phyloP scores from a whole-genome alignment of 352 stramenopile species.

The Globisporangium barbulae region DNA sequence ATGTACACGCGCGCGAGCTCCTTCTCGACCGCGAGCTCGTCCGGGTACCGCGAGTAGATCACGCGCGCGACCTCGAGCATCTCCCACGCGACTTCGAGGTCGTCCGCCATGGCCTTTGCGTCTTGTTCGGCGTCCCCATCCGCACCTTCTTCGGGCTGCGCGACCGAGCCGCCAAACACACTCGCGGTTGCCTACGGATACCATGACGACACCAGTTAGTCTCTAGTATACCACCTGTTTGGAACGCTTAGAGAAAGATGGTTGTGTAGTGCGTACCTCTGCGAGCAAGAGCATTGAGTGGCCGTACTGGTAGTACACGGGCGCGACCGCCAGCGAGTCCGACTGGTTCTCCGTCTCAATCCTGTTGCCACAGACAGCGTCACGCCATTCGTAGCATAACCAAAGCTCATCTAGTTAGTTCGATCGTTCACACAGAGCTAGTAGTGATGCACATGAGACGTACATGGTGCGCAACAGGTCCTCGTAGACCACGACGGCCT shows the following conservation, averaged over 20 bases:
- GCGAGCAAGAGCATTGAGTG: slow-evolving; percentile 72
- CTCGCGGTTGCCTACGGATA: slow-evolving; percentile 36
- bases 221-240: background rate
- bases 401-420: background rate
- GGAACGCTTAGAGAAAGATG: background rate
- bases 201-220: background rate
- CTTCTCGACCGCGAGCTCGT: slow-evolving; percentile 66
- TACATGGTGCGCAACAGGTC: slow-evolving; percentile 82
- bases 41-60: slow-evolving; percentile 71
- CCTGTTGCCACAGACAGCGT: slow-evolving; percentile 19
- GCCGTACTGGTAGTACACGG: slow-evolving; percentile 84
- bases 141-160: slow-evolving; percentile 18
- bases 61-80: slow-evolving; percentile 84
- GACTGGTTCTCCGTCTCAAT: slow-evolving; percentile 66
- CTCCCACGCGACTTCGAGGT: slow-evolving; percentile 84
- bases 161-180: slow-evolving; percentile 47
- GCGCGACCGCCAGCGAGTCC: slow-evolving; percentile 60
- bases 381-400: background rate
- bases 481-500: slow-evolving; percentile 70
- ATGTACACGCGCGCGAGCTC: slow-evolving; percentile 81
- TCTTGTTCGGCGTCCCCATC: slow-evolving; percentile 53
- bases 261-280: slow-evolving; percentile 27
- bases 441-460: background rate
- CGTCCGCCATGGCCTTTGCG: slow-evolving; percentile 47
- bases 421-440: background rate